A percentile compares a stretch with the other conserved stretches of the same genome.
phyloP scores from a whole-genome alignment of 1,284 basidiomycete genomes.

The Ceratobasidium sp. region DNA sequence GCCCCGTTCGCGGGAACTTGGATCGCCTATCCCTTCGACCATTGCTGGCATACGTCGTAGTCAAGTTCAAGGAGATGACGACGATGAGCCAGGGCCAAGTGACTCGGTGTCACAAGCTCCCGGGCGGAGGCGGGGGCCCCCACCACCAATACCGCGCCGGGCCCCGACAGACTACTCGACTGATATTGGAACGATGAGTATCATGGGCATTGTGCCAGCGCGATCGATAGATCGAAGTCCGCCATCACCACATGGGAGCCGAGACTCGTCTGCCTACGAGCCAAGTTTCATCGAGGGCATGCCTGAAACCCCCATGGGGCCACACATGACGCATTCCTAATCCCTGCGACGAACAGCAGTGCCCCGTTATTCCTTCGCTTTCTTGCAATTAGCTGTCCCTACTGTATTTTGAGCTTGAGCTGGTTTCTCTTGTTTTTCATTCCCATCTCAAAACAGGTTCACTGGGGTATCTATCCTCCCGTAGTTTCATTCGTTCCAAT shows the following conservation, averaged over 20 bases:
- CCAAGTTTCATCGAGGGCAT: slow-evolving; percentile 38
- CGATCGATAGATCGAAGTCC: slow-evolving; percentile 29
- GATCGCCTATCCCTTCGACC: slow-evolving; percentile 37
- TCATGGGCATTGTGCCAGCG: slow-evolving; percentile 31
- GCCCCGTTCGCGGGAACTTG: slow-evolving; percentile 17
- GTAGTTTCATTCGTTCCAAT: neutral
- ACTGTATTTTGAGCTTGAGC: slow-evolving; percentile 40
- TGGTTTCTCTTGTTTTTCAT: slow-evolving; percentile 18
- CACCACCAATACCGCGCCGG: slow-evolving; percentile 25
- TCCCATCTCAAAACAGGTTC: slow-evolving; percentile 11
- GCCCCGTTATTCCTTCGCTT: neutral
- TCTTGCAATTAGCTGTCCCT: neutral
- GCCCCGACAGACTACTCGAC: slow-evolving; percentile 37
- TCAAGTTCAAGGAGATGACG: slow-evolving; percentile 13
- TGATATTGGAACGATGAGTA: slow-evolving; percentile 37
- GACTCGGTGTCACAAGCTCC: slow-evolving; percentile 42
- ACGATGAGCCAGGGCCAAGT: slow-evolving; percentile 35
- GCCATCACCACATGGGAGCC: slow-evolving; percentile 31
- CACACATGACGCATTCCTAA: slow-evolving; percentile 35
- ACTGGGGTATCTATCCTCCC: neutral
- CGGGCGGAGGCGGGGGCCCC: slow-evolving; percentile 22
- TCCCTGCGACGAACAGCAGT: neutral
- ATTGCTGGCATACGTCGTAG: slow-evolving; percentile 8
- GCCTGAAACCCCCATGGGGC: slow-evolving; percentile 33
- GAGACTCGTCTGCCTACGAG: slow-evolving; percentile 40